A percentile compares a stretch with the other conserved stretches of the same genome.
Conservation (phyloP, 2,329 filamentous ascomycete species). For the Aspergillus pseudonomiae region DNA sequence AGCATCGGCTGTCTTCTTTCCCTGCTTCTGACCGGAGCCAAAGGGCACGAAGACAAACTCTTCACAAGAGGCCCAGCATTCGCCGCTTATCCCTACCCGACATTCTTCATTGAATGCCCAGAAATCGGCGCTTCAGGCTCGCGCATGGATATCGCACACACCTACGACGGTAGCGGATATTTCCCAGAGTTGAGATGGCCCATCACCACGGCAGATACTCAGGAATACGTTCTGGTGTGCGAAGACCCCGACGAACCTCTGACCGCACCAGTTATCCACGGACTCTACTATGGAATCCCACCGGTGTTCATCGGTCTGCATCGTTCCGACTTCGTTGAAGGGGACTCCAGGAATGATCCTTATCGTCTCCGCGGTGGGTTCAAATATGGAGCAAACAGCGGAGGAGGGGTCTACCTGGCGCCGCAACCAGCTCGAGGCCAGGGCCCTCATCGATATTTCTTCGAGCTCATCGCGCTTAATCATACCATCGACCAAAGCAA, state of each 20-base stretch:
- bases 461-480: constrained; percentile 52
- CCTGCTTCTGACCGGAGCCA: constrained; percentile 18
- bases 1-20: constrained; percentile 18
- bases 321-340: constrained; percentile 43
- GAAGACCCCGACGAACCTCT: constrained; percentile 55
- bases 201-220: constrained; percentile 35
- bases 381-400: constrained; percentile 49
- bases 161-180: constrained; percentile 29
- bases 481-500: constrained; percentile 45
- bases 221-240: constrained; percentile 51
- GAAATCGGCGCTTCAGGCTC: constrained; percentile 21
- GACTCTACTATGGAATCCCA: constrained; percentile 49
- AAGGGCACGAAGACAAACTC: constrained; percentile 27
- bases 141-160: constrained; percentile 16
- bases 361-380: constrained; percentile 46
- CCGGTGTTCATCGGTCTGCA: constrained; percentile 37
- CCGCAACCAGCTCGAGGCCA: constrained; percentile 55
- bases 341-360: constrained; percentile 21
- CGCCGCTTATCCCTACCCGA: constrained; percentile 18
- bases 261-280: constrained; percentile 51
- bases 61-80: constrained; percentile 32
- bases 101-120: constrained; percentile 25
- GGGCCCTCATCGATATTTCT: constrained; percentile 58
- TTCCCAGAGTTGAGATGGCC: constrained; percentile 50
- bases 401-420: constrained; percentile 47